phyloP scores from a whole-genome alignment of 2,329 filamentous ascomycete species.

The Xylariomycetidae sp. region DNA sequence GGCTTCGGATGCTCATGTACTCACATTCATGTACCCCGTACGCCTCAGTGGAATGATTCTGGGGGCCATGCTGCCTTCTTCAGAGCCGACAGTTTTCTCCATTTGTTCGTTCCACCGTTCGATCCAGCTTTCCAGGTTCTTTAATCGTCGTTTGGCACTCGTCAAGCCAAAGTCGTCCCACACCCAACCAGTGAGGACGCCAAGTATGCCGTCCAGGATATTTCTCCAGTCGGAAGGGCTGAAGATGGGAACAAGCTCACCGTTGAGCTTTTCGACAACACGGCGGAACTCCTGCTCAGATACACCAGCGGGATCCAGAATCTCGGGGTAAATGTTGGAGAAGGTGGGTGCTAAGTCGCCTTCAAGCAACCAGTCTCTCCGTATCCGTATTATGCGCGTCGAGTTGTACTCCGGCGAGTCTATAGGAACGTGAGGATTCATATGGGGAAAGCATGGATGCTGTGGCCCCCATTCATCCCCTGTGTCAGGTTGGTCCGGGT shows the following conservation, averaged over 20 bases:
- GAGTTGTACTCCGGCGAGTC: conserved; percentile 66
- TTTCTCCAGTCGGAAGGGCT: conserved; percentile 72
- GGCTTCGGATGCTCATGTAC: conserved; percentile 18
- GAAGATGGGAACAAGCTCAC: conserved; percentile 69
- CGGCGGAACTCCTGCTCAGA: conserved; percentile 80
- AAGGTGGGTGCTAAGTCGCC: conserved; percentile 91
- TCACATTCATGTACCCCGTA: conserved; percentile 81
- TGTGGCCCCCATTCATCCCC: conserved; percentile 86
- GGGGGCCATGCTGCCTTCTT: conserved; percentile 50
- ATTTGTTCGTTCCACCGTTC: conserved; percentile 78
- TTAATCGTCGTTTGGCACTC: conserved; percentile 65
- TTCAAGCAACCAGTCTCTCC: conserved; percentile 82
- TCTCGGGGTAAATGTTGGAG: conserved; percentile 93
- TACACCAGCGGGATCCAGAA: conserved; percentile 77
- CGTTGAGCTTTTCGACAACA: conserved; percentile 76
- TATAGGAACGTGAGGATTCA: conserved; percentile 83
- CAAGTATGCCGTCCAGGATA: conserved; percentile 71
- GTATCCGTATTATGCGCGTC: conserved; percentile 87
- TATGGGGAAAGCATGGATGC: conserved; percentile 90
- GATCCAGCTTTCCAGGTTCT: conserved; percentile 70
- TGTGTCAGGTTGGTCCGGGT: conserved; percentile 56
- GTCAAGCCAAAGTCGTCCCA: conserved; percentile 88
- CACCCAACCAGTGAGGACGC: conserved; percentile 82
- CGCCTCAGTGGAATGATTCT: conserved; percentile 71
- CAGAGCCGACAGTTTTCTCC: conserved; percentile 47